phyloP scores from a whole-genome alignment of 1,139 yeast genomes.

The Yamadazyma dendronema region DNA sequence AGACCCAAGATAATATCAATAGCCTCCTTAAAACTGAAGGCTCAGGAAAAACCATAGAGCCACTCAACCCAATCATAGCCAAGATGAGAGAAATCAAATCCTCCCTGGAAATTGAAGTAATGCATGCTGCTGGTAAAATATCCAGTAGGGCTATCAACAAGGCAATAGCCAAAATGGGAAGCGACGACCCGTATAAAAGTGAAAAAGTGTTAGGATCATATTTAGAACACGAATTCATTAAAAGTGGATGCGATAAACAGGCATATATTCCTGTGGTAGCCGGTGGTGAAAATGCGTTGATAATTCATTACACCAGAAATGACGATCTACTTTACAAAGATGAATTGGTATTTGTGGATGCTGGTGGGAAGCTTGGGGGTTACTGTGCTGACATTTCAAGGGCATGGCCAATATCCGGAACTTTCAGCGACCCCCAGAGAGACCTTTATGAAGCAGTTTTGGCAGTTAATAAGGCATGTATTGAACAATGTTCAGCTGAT shows the following conservation, averaged over 20 bases:
- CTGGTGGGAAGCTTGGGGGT: conserved; percentile 92
- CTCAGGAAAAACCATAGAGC: conserved; percentile 35
- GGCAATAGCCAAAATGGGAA: conserved; percentile 65
- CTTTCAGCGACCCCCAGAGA: conserved; percentile 72
- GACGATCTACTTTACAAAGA: conserved; percentile 73
- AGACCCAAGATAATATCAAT: conserved; percentile 10
- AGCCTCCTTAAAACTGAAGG: conserved; percentile 11
- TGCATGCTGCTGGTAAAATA: conserved; percentile 80
- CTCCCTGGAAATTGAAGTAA: conserved; percentile 66
- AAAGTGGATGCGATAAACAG: conserved; percentile 84
- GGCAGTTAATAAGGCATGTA: conserved; percentile 77
- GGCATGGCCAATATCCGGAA: conserved; percentile 85
- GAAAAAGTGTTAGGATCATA: conserved; percentile 82
- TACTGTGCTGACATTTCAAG: conserved; percentile 95
- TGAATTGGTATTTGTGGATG: conserved; percentile 90
- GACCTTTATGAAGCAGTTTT: conserved; percentile 89
- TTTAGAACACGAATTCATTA: conserved; percentile 76
- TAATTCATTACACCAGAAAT: conserved; percentile 88
- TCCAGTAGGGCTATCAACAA: conserved; percentile 81
- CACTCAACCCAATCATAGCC: conserved; percentile 51
- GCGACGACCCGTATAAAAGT: conserved; percentile 47
- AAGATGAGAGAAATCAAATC: conserved; percentile 70
- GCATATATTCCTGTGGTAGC: conserved; percentile 98
- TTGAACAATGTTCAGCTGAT: conserved; percentile 58
- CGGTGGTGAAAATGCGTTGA: conserved; percentile 81